These are phyloP conservation scores for Corinectria fuckeliana DNA, from an alignment of 2,329 filamentous ascomycete genomes.

Conservation along the genomic window DNA sequence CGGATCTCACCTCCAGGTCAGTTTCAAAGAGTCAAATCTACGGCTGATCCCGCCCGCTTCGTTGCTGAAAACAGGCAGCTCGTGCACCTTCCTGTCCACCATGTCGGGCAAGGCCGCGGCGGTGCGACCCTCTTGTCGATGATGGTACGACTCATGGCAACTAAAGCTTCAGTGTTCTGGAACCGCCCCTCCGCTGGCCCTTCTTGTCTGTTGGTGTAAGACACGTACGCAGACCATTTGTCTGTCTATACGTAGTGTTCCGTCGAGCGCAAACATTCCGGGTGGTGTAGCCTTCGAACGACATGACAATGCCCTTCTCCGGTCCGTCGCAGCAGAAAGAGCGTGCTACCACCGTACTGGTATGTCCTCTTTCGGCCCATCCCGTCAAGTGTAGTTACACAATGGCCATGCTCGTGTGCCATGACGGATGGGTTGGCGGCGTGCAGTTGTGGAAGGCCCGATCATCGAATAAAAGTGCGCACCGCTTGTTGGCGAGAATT, in stretches of 20 bases:
- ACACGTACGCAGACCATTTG: neutral
- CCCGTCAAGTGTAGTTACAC: neutral
- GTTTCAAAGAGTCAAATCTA: neutral
- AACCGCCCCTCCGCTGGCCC: neutral
- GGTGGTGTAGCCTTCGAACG: neutral
- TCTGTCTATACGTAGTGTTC: neutral
- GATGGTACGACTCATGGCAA: neutral
- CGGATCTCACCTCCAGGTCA: neutral
- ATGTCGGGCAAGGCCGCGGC: neutral
- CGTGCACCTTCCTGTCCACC: neutral
- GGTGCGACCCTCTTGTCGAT: neutral
- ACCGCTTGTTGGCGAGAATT: neutral
- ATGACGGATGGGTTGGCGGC: conserved; percentile 3
- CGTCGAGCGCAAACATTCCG: neutral
- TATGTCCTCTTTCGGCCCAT: neutral
- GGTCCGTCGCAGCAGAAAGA: neutral
- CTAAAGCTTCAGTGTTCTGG: neutral
- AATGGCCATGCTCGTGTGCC: conserved; percentile 4
- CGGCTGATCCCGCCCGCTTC: neutral
- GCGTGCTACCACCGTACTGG: neutral
- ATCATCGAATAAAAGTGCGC: neutral
- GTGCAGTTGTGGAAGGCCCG: neutral
- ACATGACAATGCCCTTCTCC: neutral
- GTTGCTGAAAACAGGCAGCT: neutral
- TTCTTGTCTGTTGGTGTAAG: neutral